Percentiles rank a stretch among this genome's conserved stretches.
Evolutionary conservation across 805 yeast species (phyloP).

Genomic region (Sugiyamaella smithiae): DNA sequence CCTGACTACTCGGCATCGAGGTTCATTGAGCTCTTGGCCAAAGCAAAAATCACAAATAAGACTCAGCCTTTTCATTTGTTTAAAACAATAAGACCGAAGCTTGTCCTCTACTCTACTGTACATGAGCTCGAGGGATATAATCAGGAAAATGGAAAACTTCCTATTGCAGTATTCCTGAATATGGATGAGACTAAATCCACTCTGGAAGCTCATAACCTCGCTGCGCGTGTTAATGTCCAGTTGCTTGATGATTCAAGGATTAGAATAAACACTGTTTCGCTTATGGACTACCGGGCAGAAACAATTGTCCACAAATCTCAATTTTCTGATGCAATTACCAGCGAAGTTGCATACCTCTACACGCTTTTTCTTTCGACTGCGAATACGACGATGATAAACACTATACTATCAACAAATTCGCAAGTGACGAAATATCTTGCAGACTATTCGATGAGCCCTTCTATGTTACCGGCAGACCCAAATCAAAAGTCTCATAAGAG

Average conservation of each 20-base stretch:
- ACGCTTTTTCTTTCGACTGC: slow-evolving; percentile 37
- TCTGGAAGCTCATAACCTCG: slow-evolving; percentile 40
- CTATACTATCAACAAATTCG: slow-evolving; percentile 34
- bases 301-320: slow-evolving; percentile 32
- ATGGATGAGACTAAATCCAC: slow-evolving; percentile 40
- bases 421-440: slow-evolving; percentile 23
- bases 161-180: slow-evolving; percentile 66
- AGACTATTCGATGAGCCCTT: slow-evolving; percentile 27
- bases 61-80: slow-evolving; percentile 85
- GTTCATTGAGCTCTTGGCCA: slow-evolving; percentile 56
- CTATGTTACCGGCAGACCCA: slow-evolving; percentile 12
- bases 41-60: slow-evolving; percentile 72
- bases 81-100: slow-evolving; percentile 39
- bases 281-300: slow-evolving; percentile 26
- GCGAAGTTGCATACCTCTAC: slow-evolving; percentile 39
- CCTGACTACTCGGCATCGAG: slow-evolving; percentile 34
- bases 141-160: slow-evolving; percentile 45
- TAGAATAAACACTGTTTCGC: slow-evolving; percentile 24
- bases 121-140: slow-evolving; percentile 37
- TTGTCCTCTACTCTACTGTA: slow-evolving; percentile 34
- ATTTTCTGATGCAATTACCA: slow-evolving; percentile 38
- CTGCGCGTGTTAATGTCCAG: slow-evolving; percentile 49
- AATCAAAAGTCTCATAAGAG: slow-evolving; percentile 8
- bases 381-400: slow-evolving; percentile 32
- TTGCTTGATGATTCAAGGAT: slow-evolving; percentile 37